phyloP scores from a whole-genome alignment of 768 basidiomycete genomes.

The Russula sp. region DNA sequence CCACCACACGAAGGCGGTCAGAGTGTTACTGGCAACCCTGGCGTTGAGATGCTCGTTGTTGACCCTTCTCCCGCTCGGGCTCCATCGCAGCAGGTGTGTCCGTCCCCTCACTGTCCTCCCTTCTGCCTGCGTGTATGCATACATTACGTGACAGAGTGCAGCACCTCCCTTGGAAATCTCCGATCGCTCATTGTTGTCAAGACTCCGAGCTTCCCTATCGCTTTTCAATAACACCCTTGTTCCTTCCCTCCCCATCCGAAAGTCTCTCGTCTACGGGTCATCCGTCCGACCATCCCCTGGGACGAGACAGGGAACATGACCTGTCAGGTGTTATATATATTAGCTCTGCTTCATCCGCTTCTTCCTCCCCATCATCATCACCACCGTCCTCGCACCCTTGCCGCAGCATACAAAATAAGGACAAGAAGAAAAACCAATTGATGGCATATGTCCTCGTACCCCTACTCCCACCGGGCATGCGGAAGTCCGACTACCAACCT shows the following conservation, averaged over 20 bases:
- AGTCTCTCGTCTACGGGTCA: neutral
- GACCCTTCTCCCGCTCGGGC: neutral
- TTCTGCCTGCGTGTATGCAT: neutral
- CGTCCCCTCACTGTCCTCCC: neutral
- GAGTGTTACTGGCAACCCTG: too few species aligned
- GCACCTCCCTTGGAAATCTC: too few species aligned
- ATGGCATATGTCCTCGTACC: slow-evolving; percentile 13
- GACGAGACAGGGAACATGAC: neutral
- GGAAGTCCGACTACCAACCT: slow-evolving; percentile 2
- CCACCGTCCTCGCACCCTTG: neutral
- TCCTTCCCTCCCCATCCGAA: slow-evolving; percentile 13
- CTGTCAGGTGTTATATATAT: slow-evolving; percentile 3
- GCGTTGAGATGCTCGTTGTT: neutral
- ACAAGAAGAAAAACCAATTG: slow-evolving; percentile 1
- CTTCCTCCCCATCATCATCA: neutral
- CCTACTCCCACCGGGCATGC: neutral
- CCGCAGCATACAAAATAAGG: neutral
- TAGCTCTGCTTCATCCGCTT: neutral
- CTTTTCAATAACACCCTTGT: slow-evolving; percentile 7
- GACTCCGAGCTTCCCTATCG: neutral
- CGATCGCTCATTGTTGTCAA: neutral
- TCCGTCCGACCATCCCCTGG: neutral
- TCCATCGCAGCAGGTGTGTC: slow-evolving; percentile 1
- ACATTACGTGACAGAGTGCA: neutral
- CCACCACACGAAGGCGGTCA: neutral